These are phyloP conservation scores for Lithospermum erythrorhizon DNA, from an alignment of 257 asterid species.

Conservation along the genomic window DNA sequence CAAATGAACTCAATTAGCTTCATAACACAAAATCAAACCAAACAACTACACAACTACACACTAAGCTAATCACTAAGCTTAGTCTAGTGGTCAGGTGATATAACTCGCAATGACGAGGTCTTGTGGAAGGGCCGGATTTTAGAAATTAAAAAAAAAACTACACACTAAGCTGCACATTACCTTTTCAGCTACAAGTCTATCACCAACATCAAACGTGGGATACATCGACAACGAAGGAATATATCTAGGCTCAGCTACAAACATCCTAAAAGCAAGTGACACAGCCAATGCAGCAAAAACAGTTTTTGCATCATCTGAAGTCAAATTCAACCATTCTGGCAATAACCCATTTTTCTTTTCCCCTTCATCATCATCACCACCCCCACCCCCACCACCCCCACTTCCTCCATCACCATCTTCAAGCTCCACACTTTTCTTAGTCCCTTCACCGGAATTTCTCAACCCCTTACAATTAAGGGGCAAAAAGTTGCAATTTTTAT, in stretches of 20 bases:
- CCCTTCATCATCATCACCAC: conserved; percentile 38
- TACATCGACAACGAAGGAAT: conserved; percentile 93
- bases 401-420: conserved; percentile 35
- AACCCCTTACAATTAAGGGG: conserved; percentile 32
- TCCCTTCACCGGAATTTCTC: conserved; percentile 35
- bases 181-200: conserved; percentile 90
- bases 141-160: no score
- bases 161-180: conserved; percentile 17
- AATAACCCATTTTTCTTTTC: conserved; percentile 41
- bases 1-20: neutral
- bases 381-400: conserved; percentile 44
- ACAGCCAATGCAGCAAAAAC: conserved; percentile 65
- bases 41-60: neutral
- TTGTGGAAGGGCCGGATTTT: no score
- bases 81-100: no score
- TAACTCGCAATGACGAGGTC: no score
- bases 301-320: conserved; percentile 70
- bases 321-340: conserved; percentile 80
- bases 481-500: conserved; percentile 16
- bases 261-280: conserved; percentile 74
- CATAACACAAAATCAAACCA: neutral
- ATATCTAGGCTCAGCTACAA: conserved; percentile 90
- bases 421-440: conserved; percentile 28
- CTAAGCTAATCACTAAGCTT: no score
- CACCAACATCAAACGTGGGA: conserved; percentile 94